A percentile compares a stretch with the other conserved stretches of the same genome.
Evolutionary conservation across 306 rosid species (phyloP).

Genomic region (Cajanus cajan): DNA sequence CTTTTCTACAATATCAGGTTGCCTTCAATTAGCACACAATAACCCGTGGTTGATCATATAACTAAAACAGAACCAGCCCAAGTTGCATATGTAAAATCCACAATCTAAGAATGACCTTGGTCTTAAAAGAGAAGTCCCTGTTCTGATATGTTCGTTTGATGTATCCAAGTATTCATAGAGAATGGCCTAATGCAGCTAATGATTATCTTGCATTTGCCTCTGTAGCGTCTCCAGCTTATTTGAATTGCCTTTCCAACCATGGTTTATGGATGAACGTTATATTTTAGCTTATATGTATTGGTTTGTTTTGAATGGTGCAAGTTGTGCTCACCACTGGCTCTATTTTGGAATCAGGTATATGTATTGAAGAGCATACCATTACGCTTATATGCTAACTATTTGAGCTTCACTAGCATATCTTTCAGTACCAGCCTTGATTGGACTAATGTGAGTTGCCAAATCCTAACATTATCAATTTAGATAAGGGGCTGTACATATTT

Average conservation of each 20-base stretch:
- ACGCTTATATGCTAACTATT: conserved; percentile 52
- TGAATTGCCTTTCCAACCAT: neutral
- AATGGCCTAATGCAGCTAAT: neutral
- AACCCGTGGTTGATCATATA: too few relatives aligned
- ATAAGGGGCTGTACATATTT: neutral
- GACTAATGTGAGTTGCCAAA: conserved; percentile 56
- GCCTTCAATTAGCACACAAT: neutral
- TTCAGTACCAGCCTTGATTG: conserved; percentile 59
- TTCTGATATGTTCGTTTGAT: neutral
- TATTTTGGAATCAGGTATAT: conserved; percentile 50
- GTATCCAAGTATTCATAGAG: neutral
- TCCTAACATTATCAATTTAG: neutral
- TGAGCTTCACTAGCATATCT: conserved; percentile 49
- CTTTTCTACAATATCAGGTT: neutral
- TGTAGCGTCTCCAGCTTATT: neutral
- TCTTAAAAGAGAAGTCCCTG: neutral
- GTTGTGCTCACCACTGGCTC: neutral
- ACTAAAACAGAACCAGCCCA: too few relatives aligned
- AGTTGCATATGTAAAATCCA: too few relatives aligned
- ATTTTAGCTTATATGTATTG: too few relatives aligned
- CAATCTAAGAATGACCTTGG: too few relatives aligned
- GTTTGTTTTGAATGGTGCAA: conserved; percentile 12
- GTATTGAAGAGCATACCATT: conserved; percentile 65
- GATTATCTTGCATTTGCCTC: neutral
- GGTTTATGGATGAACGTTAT: neutral